phyloP scores from a whole-genome alignment of 495 filamentous ascomycete species.

The Aspergillus incahuasiensis region DNA sequence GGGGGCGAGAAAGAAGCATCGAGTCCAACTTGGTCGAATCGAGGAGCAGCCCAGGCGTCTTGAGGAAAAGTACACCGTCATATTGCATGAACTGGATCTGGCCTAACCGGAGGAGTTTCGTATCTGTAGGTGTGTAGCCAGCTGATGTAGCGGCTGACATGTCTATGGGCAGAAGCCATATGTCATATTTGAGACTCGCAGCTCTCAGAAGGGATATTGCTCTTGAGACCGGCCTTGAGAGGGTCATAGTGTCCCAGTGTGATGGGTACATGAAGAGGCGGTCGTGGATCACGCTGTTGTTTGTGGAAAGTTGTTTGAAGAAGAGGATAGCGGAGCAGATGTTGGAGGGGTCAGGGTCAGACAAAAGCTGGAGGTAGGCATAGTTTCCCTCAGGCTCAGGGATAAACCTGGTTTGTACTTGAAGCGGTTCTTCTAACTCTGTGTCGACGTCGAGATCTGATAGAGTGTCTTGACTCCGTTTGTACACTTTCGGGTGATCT shows the following conservation, averaged over 20 bases:
- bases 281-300: constrained; percentile 36
- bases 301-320: constrained; percentile 39
- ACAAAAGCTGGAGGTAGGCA: constrained; percentile 43
- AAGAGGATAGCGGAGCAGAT: constrained; percentile 45
- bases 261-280: constrained; percentile 48
- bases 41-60: constrained; percentile 37
- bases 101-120: constrained; percentile 39
- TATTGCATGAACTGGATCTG: constrained; percentile 48
- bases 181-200: constrained; percentile 39
- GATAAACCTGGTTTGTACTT: neutral
- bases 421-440: neutral
- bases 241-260: constrained; percentile 37
- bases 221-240: constrained; percentile 24
- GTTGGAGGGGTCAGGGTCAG: constrained; percentile 40
- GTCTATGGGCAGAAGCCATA: constrained; percentile 46
- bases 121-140: constrained; percentile 36
- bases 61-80: constrained; percentile 41
- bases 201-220: constrained; percentile 35
- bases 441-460: constrained; percentile 6
- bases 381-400: constrained; percentile 27
- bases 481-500: constrained; percentile 21
- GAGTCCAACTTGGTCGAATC: constrained; percentile 37
- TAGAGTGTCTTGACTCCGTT: constrained; percentile 12
- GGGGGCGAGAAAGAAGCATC: constrained; percentile 32
- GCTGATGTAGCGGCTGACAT: constrained; percentile 34